Evolutionary conservation across 1,284 basidiomycete genomes (phyloP).

Genomic region (Sphagnurus paluster): DNA sequence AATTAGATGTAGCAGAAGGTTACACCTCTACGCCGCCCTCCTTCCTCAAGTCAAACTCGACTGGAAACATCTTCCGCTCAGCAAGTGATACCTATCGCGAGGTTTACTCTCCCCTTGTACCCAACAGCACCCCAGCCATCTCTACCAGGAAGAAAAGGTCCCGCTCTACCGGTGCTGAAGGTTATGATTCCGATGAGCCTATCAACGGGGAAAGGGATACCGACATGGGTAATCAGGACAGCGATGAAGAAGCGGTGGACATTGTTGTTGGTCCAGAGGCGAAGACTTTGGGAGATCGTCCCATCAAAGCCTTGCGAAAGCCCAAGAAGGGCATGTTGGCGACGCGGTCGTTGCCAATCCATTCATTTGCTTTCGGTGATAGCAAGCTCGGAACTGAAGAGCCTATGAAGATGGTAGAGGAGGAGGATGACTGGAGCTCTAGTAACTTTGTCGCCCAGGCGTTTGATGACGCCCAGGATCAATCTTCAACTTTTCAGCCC

Average conservation of each 20-base stretch:
- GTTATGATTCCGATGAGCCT: constrained; percentile 21
- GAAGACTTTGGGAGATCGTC: constrained; percentile 23
- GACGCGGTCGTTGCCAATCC: constrained; percentile 37
- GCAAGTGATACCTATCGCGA: constrained; percentile 42
- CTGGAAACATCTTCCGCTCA: constrained; percentile 41
- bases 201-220: constrained; percentile 17
- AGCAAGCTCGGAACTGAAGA: constrained; percentile 1
- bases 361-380: constrained; percentile 25
- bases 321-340: constrained; percentile 30
- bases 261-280: constrained; percentile 7
- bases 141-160: constrained; percentile 32
- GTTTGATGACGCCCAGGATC: constrained; percentile 1
- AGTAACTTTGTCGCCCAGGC: constrained; percentile 10
- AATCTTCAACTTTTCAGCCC: constrained; percentile 4
- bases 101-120: constrained; percentile 27
- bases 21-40: constrained; percentile 40
- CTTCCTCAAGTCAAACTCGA: constrained; percentile 36
- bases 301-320: constrained; percentile 40
- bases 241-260: constrained; percentile 13
- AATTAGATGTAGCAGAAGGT: constrained; percentile 50
- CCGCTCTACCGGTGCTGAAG: constrained; percentile 28
- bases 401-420: constrained; percentile 16
- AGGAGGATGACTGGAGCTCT: constrained; percentile 33
- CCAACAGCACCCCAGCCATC: constrained; percentile 10
- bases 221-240: constrained; percentile 15